Conservation (phyloP, 495 filamentous ascomycete genomes). For the Gamarada debralockiae region DNA sequence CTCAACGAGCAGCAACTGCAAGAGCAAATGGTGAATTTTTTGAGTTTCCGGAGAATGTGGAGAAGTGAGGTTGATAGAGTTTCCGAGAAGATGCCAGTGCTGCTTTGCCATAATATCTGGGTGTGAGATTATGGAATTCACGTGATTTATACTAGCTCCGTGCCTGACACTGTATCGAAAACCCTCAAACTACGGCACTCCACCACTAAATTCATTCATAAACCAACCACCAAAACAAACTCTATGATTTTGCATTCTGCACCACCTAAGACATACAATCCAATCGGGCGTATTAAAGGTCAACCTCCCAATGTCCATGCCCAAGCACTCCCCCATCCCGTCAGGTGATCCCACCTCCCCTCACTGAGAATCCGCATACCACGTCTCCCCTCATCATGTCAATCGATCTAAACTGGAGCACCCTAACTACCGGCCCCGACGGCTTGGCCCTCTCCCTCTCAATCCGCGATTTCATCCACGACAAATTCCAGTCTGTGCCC, state of each 20-base stretch:
- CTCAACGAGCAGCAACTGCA: too few relatives aligned
- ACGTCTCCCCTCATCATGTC: slow-evolving; percentile 65
- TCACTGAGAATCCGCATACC: too few relatives aligned
- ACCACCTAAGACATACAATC: not conserved
- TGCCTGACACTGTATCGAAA: too few relatives aligned
- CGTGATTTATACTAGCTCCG: too few relatives aligned
- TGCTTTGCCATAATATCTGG: too few relatives aligned
- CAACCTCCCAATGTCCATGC: not conserved
- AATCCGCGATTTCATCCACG: slow-evolving; percentile 92
- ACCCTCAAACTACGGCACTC: too few relatives aligned
- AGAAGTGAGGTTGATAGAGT: too few relatives aligned
- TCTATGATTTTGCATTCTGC: not conserved
- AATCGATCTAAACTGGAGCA: slow-evolving; percentile 93
- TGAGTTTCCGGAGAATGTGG: too few relatives aligned
- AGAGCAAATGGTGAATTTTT: too few relatives aligned
- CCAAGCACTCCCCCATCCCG: not conserved
- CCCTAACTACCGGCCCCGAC: slow-evolving; percentile 84
- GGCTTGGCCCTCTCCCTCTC: slow-evolving; percentile 74
- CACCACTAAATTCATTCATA: not conserved
- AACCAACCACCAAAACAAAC: not conserved
- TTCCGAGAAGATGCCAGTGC: too few relatives aligned
- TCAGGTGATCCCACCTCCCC: not conserved
- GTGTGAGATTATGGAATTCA: too few relatives aligned
- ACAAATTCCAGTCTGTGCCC: slow-evolving; percentile 86
- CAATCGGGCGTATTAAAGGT: not conserved